Evolutionary conservation across 2,329 filamentous ascomycete species (phyloP), one percentile per base, ranked within the genome.

Genomic region (Colletotrichum noveboracense): DNA sequence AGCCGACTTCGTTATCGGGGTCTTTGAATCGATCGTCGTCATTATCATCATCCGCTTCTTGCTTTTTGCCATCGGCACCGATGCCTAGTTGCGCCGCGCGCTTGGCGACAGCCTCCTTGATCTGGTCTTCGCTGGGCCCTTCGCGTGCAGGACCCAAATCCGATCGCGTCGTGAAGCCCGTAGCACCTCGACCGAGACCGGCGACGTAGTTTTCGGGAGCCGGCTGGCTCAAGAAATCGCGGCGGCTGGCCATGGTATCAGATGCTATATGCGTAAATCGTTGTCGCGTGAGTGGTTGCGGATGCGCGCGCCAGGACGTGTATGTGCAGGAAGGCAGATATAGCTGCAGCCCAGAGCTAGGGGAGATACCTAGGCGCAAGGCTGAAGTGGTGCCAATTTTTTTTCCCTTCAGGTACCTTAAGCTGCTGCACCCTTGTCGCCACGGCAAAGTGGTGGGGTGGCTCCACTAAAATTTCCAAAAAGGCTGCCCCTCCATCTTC

Each of bases 71-170:
- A 68, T 91, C 92, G 9, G 91, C 92, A 61, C 84, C 84, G n/a
- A 91, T 84, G 7, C 96, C 96, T 75, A 98, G 91, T 82, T 95
- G 92, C 73, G 95, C 94, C 9, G 97, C 96, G 80, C 97, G 93
- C 86, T 98, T 98, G 65, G 96, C 96, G 80, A 99, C 94, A 77
- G 95, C 96, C 85, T 98, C 97, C 85, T 98, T 98, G 87, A 99
- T 98, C 86, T 98, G 96, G 83, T 99, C 97, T 81, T 98, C 96
- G 76, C 95, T 98, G 65, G 97, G 97, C 18, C 97, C 97, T 87
- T 98, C 96, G 81, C 96, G 92, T 75, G 96, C 96, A 66, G 97
- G 97, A 74, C 97, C 97, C 74, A 99, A 89, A 90, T 99, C 97
- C 73, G 96, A 98, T 81, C 97, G 93, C 55, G 97, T 99, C 18